These are phyloP conservation scores for Dendrocalamus sinicus DNA, from an alignment of 176 grass and related monocot genomes.

Conservation along the genomic window DNA sequence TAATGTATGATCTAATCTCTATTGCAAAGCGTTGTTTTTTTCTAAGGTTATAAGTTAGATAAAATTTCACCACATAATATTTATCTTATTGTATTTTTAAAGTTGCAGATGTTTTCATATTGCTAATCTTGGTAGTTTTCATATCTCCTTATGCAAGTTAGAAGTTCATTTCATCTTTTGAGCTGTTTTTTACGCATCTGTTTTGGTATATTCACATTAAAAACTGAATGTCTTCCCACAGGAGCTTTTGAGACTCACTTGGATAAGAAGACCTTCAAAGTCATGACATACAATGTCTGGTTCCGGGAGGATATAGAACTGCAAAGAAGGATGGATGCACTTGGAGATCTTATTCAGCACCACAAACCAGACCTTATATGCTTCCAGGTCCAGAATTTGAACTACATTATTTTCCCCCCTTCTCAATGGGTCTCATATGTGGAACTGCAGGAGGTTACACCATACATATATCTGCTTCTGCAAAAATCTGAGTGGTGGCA, in stretches of 20 bases:
- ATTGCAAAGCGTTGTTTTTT: background rate
- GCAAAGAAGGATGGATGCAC: conserved; percentile 53
- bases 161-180: background rate
- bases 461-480: conserved; percentile 70
- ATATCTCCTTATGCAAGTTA: background rate
- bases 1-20: background rate
- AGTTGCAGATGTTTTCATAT: background rate
- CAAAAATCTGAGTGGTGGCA: conserved; percentile 79
- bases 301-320: conserved; percentile 91
- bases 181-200: conserved; percentile 25
- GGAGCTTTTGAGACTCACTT: conserved; percentile 28
- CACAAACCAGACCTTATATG: conserved; percentile 77
- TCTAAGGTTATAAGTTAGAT: too few species aligned
- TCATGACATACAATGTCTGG: conserved; percentile 97
- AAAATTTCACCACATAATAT: too few species aligned
- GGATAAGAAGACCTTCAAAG: conserved; percentile 57
- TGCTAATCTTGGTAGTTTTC: background rate
- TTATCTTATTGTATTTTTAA: too few species aligned
- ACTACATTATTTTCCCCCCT: conserved; percentile 29
- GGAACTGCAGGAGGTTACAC: conserved; percentile 75
- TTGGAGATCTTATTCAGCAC: conserved; percentile 69
- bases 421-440: conserved; percentile 33
- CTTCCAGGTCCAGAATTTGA: conserved; percentile 60
- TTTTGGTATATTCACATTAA: conserved; percentile 2
- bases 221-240: conserved; percentile 35